Percentiles rank a stretch among this genome's conserved stretches.
phyloP scores from a whole-genome alignment of 768 basidiomycete genomes.

The Leccinellum rugosiceps region DNA sequence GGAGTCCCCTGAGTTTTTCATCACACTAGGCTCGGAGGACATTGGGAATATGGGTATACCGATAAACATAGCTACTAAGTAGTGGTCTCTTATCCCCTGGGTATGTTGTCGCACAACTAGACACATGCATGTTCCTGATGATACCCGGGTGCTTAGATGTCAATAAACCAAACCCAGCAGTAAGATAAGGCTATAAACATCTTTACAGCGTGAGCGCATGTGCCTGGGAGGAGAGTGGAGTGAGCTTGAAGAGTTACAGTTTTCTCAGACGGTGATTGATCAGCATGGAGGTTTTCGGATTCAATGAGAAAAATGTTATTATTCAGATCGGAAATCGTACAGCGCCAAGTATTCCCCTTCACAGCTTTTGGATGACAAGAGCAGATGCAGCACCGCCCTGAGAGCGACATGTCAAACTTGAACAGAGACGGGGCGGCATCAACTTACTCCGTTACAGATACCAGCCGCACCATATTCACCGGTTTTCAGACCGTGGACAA shows the following conservation, averaged over 20 bases:
- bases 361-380: slow-evolving; percentile 84
- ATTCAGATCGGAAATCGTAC: slow-evolving; percentile 19
- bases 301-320: slow-evolving; percentile 9
- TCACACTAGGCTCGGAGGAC: slow-evolving; percentile 13
- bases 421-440: slow-evolving; percentile 1
- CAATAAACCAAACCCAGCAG: background rate
- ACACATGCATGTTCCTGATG: slow-evolving; percentile 5
- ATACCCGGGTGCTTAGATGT: background rate
- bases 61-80: background rate
- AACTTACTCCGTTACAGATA: slow-evolving; percentile 92
- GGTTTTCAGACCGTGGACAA: slow-evolving; percentile 85
- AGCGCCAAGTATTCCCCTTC: slow-evolving; percentile 28
- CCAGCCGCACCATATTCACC: slow-evolving; percentile 95
- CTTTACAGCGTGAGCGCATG: slow-evolving; percentile 10
- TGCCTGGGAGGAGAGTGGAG: background rate
- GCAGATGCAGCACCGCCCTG: slow-evolving; percentile 94
- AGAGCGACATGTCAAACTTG: slow-evolving; percentile 17
- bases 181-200: slow-evolving; percentile 18
- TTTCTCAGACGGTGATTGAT: slow-evolving; percentile 9
- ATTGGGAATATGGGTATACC: slow-evolving; percentile 8
- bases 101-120: slow-evolving; percentile 6
- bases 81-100: slow-evolving; percentile 10
- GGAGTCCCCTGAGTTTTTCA: slow-evolving; percentile 7
- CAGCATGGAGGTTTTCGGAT: background rate
- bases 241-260: background rate